Base-by-base conservation (phyloP, 176 grass and related monocot genomes). In the Oryza brachyantha region DNA sequence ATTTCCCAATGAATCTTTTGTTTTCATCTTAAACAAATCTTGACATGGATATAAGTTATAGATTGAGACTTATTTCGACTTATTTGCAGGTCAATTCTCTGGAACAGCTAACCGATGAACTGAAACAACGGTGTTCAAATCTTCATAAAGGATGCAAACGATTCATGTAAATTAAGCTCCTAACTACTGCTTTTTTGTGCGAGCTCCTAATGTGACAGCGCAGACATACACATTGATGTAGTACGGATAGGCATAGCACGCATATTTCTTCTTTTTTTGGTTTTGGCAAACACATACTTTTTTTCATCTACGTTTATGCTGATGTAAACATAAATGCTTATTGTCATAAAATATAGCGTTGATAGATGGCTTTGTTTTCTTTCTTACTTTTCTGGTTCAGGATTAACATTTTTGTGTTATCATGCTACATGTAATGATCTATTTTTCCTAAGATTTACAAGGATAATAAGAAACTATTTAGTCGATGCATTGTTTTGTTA, bases 71-170 rank as follows among this genome's bases (percentile, higher is more conserved):
- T 80, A 26, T 88, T 81, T 66, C 40, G 28, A 32, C 84, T 61
- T 29, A 62, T 74, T 35, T 71, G 28, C 60, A 97, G 91, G 89
- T 98, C 72, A 87, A 86, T 88, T 94, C 90, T 64, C 81, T 98
- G 81, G 96, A 98, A 85, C 96, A 98, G 77, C 67, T 89, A 27
- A 84, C 88, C 40, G 96, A 98, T 83, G 96, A 95, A 75, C 52
- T 98, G 79, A 94, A 95, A 87, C 88, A 92, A 43, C 90, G 92
- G 5, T 98, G 96, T 60, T 91, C 87, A 38, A 91, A 91, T 54
- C 90, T 98, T 84, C 87, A 98, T 22, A 98, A 93, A 74, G 92
- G 96, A 68, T 98, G 92, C 36, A 94, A 91, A 81, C 83, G 77
- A 92, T 98, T 94, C 84, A 91, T 98, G 96, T 98, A 84, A 57